Percentiles rank a stretch among this genome's conserved stretches.
These are phyloP conservation scores for Chlorella sp. DNA, from an alignment of 139 green algal genomes.

Conservation along the genomic window DNA sequence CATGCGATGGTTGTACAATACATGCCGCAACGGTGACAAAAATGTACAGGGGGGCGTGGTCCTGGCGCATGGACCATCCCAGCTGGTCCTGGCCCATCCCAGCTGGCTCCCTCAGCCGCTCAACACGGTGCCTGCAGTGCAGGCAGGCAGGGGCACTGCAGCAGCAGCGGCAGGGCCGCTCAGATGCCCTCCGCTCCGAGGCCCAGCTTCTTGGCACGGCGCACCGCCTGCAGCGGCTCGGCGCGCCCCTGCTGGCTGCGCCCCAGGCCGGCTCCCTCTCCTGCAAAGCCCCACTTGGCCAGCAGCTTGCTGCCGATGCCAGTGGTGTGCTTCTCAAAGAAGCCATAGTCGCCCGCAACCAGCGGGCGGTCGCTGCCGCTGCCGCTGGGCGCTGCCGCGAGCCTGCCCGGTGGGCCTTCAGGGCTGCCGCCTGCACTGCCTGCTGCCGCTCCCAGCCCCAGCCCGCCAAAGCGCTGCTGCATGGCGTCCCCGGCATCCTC, in stretches of 20 bases:
- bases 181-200: constrained; percentile 43
- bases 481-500: neutral
- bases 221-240: constrained; percentile 61
- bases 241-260: constrained; percentile 49
- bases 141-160: neutral
- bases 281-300: constrained; percentile 72
- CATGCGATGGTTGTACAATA: neutral
- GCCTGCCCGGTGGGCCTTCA: too few species aligned
- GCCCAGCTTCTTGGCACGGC: constrained; percentile 61
- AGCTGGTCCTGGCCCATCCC: too few species aligned
- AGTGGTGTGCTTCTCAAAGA: constrained; percentile 78
- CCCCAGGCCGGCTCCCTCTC: constrained; percentile 65
- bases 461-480: neutral
- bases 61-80: too few species aligned
- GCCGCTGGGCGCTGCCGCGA: neutral
- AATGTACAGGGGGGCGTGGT: too few species aligned
- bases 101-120: too few species aligned
- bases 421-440: neutral
- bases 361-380: constrained; percentile 3
- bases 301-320: constrained; percentile 76
- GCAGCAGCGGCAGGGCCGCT: neutral
- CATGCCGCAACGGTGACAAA: neutral
- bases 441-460: neutral
- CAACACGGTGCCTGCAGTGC: too few species aligned
- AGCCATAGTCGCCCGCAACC: constrained; percentile 51